Evolutionary conservation across 257 asterid species (phyloP).

Genomic region (Solanum chaucha): DNA sequence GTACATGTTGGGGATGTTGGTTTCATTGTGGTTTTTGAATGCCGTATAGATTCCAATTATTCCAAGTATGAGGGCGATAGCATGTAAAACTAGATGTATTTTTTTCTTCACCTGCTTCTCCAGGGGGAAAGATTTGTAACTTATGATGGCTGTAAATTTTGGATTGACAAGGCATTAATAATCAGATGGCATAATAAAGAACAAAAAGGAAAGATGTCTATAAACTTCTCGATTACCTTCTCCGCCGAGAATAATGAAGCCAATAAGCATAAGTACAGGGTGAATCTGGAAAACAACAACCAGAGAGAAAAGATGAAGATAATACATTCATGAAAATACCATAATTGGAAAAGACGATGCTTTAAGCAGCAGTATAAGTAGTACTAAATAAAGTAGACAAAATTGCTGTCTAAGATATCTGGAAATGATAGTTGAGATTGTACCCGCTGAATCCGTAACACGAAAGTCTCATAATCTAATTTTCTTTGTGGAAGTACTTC

Average conservation of each 20-base stretch:
- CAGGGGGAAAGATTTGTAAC: slow-evolving; percentile 74
- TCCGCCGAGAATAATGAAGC: slow-evolving; percentile 72
- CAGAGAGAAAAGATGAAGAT: slow-evolving; percentile 5
- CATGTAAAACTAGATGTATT: slow-evolving; percentile 70
- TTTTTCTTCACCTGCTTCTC: slow-evolving; percentile 70
- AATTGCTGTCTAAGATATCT: neutral
- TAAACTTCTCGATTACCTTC: slow-evolving; percentile 48
- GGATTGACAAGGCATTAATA: neutral
- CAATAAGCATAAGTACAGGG: slow-evolving; percentile 88
- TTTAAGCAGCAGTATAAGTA: neutral
- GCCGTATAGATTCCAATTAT: slow-evolving; percentile 72
- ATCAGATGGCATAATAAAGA: neutral
- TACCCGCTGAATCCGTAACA: neutral
- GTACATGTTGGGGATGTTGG: slow-evolving; percentile 79
- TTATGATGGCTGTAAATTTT: slow-evolving; percentile 69
- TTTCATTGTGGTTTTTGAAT: slow-evolving; percentile 82
- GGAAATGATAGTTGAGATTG: neutral
- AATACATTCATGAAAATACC: neutral
- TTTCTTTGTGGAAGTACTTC: neutral
- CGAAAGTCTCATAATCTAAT: neutral
- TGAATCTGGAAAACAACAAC: slow-evolving; percentile 48
- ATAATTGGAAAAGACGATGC: neutral
- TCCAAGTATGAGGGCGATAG: slow-evolving; percentile 76
- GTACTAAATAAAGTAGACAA: neutral
- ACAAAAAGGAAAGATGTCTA: neutral